These are phyloP conservation scores for Exidia glandulosa DNA, from an alignment of 768 basidiomycete species.

Conservation along the genomic window DNA sequence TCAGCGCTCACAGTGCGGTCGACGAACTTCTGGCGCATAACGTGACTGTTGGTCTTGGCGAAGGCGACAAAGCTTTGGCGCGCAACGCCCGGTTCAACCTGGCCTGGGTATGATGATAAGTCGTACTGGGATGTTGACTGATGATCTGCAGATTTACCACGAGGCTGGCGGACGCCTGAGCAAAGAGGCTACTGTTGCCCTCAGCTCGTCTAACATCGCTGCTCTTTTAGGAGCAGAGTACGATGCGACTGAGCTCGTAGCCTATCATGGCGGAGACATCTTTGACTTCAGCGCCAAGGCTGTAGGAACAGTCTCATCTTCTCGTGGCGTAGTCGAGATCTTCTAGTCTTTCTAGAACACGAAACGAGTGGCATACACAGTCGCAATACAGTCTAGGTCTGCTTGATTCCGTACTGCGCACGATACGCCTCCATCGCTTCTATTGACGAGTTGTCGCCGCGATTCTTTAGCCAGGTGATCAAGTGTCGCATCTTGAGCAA, in stretches of 20 bases:
- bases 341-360: background rate
- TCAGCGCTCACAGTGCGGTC: slow-evolving; percentile 20
- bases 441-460: slow-evolving; percentile 53
- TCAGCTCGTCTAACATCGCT: slow-evolving; percentile 26
- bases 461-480: slow-evolving; percentile 68
- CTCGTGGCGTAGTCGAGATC: background rate
- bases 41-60: slow-evolving; percentile 17
- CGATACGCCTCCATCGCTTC: slow-evolving; percentile 68
- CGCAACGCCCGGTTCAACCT: slow-evolving; percentile 16
- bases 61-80: slow-evolving; percentile 22
- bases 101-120: slow-evolving; percentile 6
- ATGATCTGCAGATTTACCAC: slow-evolving; percentile 1
- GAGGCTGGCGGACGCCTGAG: slow-evolving; percentile 14
- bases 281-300: slow-evolving; percentile 11
- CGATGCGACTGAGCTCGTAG: slow-evolving; percentile 20
- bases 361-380: background rate
- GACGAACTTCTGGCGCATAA: slow-evolving; percentile 21
- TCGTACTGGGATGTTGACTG: slow-evolving; percentile 22
- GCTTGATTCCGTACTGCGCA: slow-evolving; percentile 48
- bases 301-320: slow-evolving; percentile 1
- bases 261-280: slow-evolving; percentile 21
- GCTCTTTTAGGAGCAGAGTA: slow-evolving; percentile 22
- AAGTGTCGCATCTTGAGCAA: slow-evolving; percentile 82
- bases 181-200: slow-evolving; percentile 20
- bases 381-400: background rate